These are phyloP conservation scores for Calonectria pseudoturangicola DNA, from an alignment of 2,329 filamentous ascomycete species.

Conservation along the genomic window DNA sequence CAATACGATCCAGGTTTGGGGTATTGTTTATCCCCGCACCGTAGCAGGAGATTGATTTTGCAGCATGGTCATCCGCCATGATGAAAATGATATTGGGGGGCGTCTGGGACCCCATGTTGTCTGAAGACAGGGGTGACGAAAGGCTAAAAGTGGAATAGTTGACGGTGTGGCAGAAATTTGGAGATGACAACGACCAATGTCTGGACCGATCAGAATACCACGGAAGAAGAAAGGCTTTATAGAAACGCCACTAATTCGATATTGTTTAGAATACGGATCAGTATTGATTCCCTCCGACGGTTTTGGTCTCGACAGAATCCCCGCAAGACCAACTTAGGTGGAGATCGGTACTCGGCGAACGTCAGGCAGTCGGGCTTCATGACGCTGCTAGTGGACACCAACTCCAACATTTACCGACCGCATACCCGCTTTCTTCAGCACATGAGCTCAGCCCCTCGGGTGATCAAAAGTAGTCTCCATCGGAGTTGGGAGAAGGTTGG, in stretches of 20 bases:
- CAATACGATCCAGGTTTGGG: slow-evolving; percentile 70
- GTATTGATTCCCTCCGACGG: not conserved
- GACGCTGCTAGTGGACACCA: not conserved
- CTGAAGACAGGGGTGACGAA: slow-evolving; percentile 11
- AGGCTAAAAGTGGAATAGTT: not conserved
- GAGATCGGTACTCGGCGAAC: slow-evolving; percentile 25
- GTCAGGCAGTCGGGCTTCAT: slow-evolving; percentile 11
- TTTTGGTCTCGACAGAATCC: not conserved
- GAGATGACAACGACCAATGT: slow-evolving; percentile 1
- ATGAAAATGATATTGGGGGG: slow-evolving; percentile 65
- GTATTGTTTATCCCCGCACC: slow-evolving; percentile 71
- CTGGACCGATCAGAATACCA: not conserved
- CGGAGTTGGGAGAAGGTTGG: slow-evolving; percentile 10
- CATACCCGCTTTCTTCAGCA: slow-evolving; percentile 7
- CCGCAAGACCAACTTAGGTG: not conserved
- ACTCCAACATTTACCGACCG: not conserved
- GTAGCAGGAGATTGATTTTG: slow-evolving; percentile 69
- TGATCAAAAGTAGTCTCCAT: slow-evolving; percentile 19
- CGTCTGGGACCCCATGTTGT: slow-evolving; percentile 17
- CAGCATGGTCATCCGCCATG: slow-evolving; percentile 73
- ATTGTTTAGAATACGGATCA: not conserved
- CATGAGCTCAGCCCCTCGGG: not conserved
- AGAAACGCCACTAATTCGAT: not conserved
- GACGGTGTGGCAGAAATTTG: not conserved
- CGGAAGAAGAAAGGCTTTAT: slow-evolving; percentile 13